phyloP scores from a whole-genome alignment of 371 early-diverging fungal genomes.

The Circinella umbellata region DNA sequence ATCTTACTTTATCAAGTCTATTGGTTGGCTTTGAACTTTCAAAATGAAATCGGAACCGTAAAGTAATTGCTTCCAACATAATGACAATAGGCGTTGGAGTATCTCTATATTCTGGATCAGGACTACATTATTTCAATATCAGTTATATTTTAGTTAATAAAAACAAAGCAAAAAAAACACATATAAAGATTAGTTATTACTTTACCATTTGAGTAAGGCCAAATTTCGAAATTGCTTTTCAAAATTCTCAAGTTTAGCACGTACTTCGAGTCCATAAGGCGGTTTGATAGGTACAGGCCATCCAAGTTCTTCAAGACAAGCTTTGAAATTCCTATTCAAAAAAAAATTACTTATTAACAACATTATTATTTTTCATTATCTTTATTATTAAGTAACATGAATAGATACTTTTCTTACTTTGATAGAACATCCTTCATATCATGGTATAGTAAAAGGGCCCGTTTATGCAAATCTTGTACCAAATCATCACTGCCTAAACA shows the following conservation, averaged over 20 bases:
- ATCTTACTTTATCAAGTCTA: slow-evolving; percentile 73
- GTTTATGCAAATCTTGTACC: slow-evolving; percentile 28
- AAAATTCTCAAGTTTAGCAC: slow-evolving; percentile 40
- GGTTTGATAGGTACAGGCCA: slow-evolving; percentile 60
- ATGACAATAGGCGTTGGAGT: slow-evolving; percentile 54
- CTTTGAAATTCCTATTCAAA: slow-evolving; percentile 48
- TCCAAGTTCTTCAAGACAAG: slow-evolving; percentile 43
- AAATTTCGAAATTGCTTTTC: slow-evolving; percentile 48
- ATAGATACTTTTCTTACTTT: slow-evolving; percentile 26
- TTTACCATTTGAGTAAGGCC: slow-evolving; percentile 51
- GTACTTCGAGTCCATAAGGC: slow-evolving; percentile 42
- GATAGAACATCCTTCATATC: slow-evolving; percentile 44
- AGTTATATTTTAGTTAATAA: no score
- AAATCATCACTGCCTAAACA: slow-evolving; percentile 16
- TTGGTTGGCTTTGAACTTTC: slow-evolving; percentile 79
- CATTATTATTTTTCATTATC: slow-evolving; percentile 1
- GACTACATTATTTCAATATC: background rate
- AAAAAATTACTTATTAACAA: background rate
- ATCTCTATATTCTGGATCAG: slow-evolving; percentile 15
- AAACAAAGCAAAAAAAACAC: no score
- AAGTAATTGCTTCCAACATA: slow-evolving; percentile 66
- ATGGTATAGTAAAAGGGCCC: slow-evolving; percentile 36
- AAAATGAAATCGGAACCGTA: slow-evolving; percentile 83
- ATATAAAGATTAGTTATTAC: no score
- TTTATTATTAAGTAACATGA: background rate